Percentiles rank a stretch among this genome's conserved stretches.
Evolutionary conservation across 129 eudicot species (phyloP).

Genomic region (Sambucus nigra): DNA sequence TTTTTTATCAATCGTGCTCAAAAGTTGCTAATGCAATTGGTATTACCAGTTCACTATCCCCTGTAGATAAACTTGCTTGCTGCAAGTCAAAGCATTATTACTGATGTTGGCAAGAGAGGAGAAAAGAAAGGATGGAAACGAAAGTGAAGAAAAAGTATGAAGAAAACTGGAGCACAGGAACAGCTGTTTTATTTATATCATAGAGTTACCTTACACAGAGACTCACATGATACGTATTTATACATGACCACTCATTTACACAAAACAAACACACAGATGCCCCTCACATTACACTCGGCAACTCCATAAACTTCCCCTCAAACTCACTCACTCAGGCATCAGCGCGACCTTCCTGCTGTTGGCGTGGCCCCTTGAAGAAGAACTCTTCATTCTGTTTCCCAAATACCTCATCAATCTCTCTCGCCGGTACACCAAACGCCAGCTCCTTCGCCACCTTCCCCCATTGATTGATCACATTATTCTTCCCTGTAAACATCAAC

Average conservation of each 20-base stretch:
- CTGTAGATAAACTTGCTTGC: no score
- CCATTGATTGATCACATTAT: constrained; percentile 35
- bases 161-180: neutral
- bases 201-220: neutral
- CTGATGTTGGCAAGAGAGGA: no score
- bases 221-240: neutral
- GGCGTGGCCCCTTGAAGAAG: constrained; percentile 51
- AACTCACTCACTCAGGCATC: neutral
- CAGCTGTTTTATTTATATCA: constrained; percentile 6
- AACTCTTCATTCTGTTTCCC: constrained; percentile 37
- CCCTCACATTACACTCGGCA: neutral
- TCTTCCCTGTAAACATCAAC: constrained; percentile 22
- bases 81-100: no score
- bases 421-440: constrained; percentile 38
- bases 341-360: constrained; percentile 12
- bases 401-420: constrained; percentile 35
- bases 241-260: neutral
- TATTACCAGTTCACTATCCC: no score
- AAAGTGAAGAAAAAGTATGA: neutral
- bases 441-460: constrained; percentile 60
- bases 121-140: no score
- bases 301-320: neutral
- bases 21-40: no score
- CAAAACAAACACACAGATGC: neutral
- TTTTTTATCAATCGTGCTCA: no score